Evolutionary conservation across 495 filamentous ascomycete genomes (phyloP), one percentile per base, ranked within the genome.

Genomic region (Podospora bellae-mahoneyi): DNA sequence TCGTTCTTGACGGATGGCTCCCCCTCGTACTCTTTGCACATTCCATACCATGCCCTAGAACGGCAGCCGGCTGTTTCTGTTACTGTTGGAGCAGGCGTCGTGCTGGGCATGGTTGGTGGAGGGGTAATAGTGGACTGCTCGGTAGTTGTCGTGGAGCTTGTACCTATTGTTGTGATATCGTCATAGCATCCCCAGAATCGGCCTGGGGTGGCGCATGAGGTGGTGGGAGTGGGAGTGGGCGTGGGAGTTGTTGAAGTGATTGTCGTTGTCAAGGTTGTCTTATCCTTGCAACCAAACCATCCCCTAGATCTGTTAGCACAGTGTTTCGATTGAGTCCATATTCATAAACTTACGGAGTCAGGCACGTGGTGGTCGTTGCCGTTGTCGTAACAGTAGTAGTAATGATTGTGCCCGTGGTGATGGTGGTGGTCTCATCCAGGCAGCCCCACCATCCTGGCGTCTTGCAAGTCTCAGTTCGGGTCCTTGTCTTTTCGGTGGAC

Each of bases 381-480:
- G 81, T 79, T 5, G 80, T 80, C 2, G 86, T 81, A 4, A 79
- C 79, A 13, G 84, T 79, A 9, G 81, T 81, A 0, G 80, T 85
- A 0, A 76, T 80, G 4, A 73, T 74, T 4, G 78, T 78, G n/a
- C 73, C 73, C 2, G 80, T 79, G 20, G 78, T 79, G 4, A 78
- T 79, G 4, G 84, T 86, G 1, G 84, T 86, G 32, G 81, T 83
- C 76, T 89, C 84, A 69, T 91, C 89, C 64, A 89, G 75, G 77
- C 89, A 91, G 19, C 89, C 89, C 86, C 87, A 91, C 89, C 89
- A 91, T 34, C 93, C 93, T 60, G 93, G 93, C 2, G 93, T 97
- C 74, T 94, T 86, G 79, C 93, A 97, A 0, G 92, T 96, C 60
- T 88, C 86, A 0, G 93, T 97, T 58, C 91, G 84, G 3, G 89